Evolutionary conservation across 371 early-diverging fungal genomes (phyloP).

Genomic region (Rhizopus stolonifer): DNA sequence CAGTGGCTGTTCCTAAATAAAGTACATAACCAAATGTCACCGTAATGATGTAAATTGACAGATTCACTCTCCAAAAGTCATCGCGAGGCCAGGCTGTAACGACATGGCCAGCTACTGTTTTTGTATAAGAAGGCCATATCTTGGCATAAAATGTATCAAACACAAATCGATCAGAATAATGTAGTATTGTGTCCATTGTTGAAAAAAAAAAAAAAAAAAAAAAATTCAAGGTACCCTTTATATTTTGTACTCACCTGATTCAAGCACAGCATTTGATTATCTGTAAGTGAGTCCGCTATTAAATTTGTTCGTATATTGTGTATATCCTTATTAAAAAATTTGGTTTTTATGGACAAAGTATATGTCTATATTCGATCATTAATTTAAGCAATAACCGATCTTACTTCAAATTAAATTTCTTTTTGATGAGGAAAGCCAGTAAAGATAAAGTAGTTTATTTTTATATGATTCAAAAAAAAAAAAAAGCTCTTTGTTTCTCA

Average conservation of each 20-base stretch:
- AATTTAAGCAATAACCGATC: too few species aligned
- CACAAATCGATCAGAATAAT: slow-evolving; percentile 60
- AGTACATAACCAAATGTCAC: slow-evolving; percentile 73
- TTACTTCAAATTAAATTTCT: too few species aligned
- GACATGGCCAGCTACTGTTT: slow-evolving; percentile 25
- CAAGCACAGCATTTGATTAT: slow-evolving; percentile 12
- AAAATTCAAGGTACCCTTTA: background rate
- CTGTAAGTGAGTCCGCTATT: slow-evolving; percentile 25
- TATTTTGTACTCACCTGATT: slow-evolving; percentile 17
- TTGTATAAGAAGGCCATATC: slow-evolving; percentile 28
- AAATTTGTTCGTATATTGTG: too few species aligned
- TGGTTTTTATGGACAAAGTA: too few species aligned
- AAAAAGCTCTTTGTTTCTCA: too few species aligned
- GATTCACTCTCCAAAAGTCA: slow-evolving; percentile 64
- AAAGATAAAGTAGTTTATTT: too few species aligned
- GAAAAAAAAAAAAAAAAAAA: slow-evolving; percentile 3
- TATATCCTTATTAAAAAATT: too few species aligned
- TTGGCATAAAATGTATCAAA: slow-evolving; percentile 58
- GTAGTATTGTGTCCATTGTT: slow-evolving; percentile 69
- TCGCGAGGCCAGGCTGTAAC: slow-evolving; percentile 55
- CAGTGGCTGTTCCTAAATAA: slow-evolving; percentile 74
- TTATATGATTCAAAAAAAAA: too few species aligned
- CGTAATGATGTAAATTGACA: slow-evolving; percentile 70
- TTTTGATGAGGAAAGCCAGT: too few species aligned
- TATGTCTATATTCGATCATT: too few species aligned